Conservation (phyloP, 2,329 filamentous ascomycete genomes). For the Trichoderma harzianum region DNA sequence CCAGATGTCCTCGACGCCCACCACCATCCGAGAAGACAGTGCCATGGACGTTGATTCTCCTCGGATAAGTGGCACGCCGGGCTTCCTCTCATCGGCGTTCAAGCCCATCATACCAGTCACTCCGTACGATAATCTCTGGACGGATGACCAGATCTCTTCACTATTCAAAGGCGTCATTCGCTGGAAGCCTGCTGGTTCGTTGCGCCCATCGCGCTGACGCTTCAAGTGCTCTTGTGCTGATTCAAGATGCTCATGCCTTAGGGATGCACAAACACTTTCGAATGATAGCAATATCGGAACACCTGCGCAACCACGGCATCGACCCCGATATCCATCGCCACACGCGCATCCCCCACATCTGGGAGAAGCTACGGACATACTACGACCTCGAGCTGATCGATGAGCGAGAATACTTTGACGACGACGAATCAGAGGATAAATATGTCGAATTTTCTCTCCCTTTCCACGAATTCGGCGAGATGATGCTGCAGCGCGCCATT, state of each 20-base stretch:
- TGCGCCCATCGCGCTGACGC: neutral
- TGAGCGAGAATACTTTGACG: conserved; percentile 71
- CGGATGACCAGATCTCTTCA: conserved; percentile 89
- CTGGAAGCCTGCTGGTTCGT: conserved; percentile 89
- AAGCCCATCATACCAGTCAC: conserved; percentile 24
- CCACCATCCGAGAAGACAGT: conserved; percentile 54
- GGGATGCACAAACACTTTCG: conserved; percentile 93
- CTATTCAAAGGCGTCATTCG: conserved; percentile 89
- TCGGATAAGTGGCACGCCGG: conserved; percentile 49
- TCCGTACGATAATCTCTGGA: conserved; percentile 70
- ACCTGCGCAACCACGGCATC: conserved; percentile 76
- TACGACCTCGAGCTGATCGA: conserved; percentile 87
- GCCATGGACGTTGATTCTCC: conserved; percentile 59
- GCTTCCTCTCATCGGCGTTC: conserved; percentile 20
- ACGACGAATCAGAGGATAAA: conserved; percentile 55
- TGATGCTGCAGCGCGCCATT: conserved; percentile 45
- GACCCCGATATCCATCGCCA: conserved; percentile 68
- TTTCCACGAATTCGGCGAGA: conserved; percentile 40
- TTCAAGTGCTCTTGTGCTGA: neutral
- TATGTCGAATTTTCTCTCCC: conserved; percentile 67
- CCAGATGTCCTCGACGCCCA: conserved; percentile 56
- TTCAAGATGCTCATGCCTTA: neutral
- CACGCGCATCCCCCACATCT: conserved; percentile 86
- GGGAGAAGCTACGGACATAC: conserved; percentile 77
- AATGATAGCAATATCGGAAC: conserved; percentile 80